Conservation (phyloP, 306 rosid species). For the Lathyrus aphaca region DNA sequence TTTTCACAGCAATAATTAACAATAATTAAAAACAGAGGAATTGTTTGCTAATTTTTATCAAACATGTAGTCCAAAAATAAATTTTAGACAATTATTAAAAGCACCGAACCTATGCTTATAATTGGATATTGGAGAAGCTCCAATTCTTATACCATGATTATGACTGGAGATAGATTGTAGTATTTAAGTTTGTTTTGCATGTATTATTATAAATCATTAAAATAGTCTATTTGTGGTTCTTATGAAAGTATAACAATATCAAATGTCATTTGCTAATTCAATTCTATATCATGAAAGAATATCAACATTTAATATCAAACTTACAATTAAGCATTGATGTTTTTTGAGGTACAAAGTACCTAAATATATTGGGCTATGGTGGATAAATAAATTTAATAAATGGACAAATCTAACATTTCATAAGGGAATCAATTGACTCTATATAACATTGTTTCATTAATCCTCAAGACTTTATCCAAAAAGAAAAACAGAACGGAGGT, state of each 20-base stretch:
- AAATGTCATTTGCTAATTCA: not conserved
- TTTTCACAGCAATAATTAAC: no score
- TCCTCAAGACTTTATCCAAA: conserved; percentile 34
- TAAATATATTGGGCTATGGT: no score
- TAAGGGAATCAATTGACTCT: conserved; percentile 14
- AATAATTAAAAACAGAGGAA: no score
- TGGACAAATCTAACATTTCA: conserved; percentile 20
- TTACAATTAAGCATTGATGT: no score
- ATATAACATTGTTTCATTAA: conserved; percentile 30
- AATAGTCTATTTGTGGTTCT: not conserved
- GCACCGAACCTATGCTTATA: not conserved
- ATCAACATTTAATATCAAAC: no score
- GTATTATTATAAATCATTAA: not conserved
- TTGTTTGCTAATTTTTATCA: no score
- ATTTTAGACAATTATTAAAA: no score
- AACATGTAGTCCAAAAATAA: no score
- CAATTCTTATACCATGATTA: not conserved
- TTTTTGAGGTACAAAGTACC: no score
- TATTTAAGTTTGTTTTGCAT: not conserved
- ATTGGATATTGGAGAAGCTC: not conserved
- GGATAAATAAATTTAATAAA: conserved; percentile 1
- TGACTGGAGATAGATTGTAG: no score
- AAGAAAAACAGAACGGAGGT: conserved; percentile 35
- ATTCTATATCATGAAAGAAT: not conserved
- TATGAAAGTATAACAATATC: not conserved